Base-by-base conservation (phyloP, 139 green algal genomes). In the Protoeuglena noctilucae region DNA sequence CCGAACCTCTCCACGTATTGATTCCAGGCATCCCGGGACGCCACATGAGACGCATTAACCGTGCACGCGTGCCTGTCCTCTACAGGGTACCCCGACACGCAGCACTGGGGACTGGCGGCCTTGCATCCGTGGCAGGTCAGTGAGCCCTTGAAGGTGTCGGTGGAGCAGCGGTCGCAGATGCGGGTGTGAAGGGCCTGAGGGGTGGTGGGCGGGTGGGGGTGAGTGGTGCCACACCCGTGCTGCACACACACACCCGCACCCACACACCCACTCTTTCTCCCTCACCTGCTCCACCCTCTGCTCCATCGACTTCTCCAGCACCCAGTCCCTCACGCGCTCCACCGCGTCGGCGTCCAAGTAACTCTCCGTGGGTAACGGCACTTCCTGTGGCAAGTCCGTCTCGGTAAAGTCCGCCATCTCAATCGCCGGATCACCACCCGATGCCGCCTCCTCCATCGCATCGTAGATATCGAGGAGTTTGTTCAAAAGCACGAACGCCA, bases 401-500 rank as follows among this genome's bases (percentile, higher is more conserved):
- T 77, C 58, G 2, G 70, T 61, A 61, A 84, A 87, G 72, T 87
- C 78, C 3, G 69, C 57, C 27, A 82, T 84, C 48, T 89, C 81
- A 3, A 93, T 51, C 18, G 67, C 53, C 16, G 53, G 34, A 6
- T 43, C 58, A 7, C 61, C 58, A 21, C 41, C 61, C 18, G 40
- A 56, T 58, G 80, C 75, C 2, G 69, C 66, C n/a, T 87, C 77
- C 22, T 89, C 82, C 64, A 87, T 83, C 4, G 81, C 81, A 50
- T 93, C 83, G 21, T 59, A 64, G 22, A 93, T 57, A 63, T 93
- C 83, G 51, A 93, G 70, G 62, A 76, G 89, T 24, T 78, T 67
- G 61, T 93, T 93, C 28, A 93, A 64, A 54, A 89, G 79, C 1
- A 89, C 83, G 53, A 93, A 88, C 0, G 83, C 81, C 77, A 81